Evolutionary conservation across 179 eudicot genomes (phyloP), one percentile per base, ranked within the genome.

Genomic region (Sideroxylon spinosum): DNA sequence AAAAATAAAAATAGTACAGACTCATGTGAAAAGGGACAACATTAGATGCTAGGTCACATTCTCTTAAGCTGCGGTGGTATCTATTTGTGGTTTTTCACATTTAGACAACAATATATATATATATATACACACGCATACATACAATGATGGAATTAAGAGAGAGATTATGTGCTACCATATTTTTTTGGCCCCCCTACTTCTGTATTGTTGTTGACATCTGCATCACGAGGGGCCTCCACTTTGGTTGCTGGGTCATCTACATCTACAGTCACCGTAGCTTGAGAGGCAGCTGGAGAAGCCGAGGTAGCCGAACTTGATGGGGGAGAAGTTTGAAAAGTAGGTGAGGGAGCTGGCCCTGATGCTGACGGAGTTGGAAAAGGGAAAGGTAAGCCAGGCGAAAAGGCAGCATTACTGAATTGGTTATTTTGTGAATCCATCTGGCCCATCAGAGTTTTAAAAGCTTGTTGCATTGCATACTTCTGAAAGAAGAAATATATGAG

Each of bases 381-480:
- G 75, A 90, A 89, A 66, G 95, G 90, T 73, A 94, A 89, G 46
- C 97, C 96, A 9, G 91, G 75, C 6, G 97, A 64, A 86, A 93
- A 89, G 44, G 83, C 84, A 77, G 92, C 78, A 83, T 85, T 87
- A 56, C 78, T 82, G 84, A 91, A 91, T 82, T 90, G 99, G 80
- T 85, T 93, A 84, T 91, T 90, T 75, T 95, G 97, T 28, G 92
- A 70, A 70, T 85, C 89, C 98, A 90, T 90, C 86, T 89, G 97
- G 73, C 89, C 88, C 90, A 90, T 86, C 86, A 94, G 49, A 7
- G 92, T 87, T 87, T 91, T 93, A 37, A 90, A 79, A 74, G 93
- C 91, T 86, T 90, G 95, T 84, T 95, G 93, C 97, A 91, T 93
- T 60, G 97, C 97, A 87, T 88, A 93, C 78, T 95, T 88, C 98